These are phyloP conservation scores for Breviolum minutum DNA, from an alignment of 73 alveolate species.

Conservation along the genomic window DNA sequence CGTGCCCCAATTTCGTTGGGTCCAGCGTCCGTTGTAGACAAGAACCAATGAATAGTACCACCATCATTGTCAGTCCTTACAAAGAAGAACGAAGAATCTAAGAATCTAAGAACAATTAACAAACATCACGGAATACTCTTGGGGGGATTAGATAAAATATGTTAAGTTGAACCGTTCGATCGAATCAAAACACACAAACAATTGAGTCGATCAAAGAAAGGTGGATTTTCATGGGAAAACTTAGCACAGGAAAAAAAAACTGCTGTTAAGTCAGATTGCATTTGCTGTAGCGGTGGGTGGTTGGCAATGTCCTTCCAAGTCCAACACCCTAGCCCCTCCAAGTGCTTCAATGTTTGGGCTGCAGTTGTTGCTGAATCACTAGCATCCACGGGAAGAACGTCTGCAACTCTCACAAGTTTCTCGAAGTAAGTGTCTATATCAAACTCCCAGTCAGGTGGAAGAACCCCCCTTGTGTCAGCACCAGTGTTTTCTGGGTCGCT, in stretches of 20 bases:
- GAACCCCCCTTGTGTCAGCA: not conserved
- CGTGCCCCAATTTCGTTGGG: not conserved
- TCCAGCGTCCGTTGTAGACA: conserved; percentile 22
- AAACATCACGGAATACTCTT: too few species aligned
- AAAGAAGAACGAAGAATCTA: not conserved
- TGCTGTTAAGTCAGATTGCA: too few species aligned
- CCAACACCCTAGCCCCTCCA: conserved; percentile 18
- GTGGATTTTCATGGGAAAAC: too few species aligned
- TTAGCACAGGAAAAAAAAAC: too few species aligned
- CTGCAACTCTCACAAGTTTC: not conserved
- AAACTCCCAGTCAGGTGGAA: not conserved
- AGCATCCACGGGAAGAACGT: not conserved
- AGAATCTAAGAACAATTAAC: too few species aligned
- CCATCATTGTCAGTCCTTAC: not conserved
- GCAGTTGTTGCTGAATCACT: not conserved
- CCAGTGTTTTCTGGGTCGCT: not conserved
- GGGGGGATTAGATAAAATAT: too few species aligned
- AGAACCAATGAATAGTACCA: not conserved
- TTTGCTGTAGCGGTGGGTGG: not conserved
- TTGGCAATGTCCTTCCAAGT: not conserved
- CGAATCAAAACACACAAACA: too few species aligned
- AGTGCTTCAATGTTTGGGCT: conserved; percentile 2
- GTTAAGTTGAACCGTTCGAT: too few species aligned
- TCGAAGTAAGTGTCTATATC: not conserved
- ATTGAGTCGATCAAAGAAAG: too few species aligned